Base-by-base conservation (phyloP, 306 rosid species). In the Gillenia trifoliata region DNA sequence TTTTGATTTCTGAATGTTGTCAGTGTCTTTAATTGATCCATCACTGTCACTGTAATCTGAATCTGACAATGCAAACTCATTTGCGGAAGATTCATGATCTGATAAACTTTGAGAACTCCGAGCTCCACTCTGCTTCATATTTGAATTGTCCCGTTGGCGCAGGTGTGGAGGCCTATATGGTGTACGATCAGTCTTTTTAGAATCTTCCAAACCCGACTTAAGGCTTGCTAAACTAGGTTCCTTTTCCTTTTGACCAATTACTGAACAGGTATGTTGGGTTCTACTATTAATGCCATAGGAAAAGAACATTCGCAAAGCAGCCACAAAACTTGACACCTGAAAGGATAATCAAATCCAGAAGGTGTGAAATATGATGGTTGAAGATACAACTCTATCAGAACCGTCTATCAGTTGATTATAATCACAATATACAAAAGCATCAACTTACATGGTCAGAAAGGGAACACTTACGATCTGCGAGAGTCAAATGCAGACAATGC, bases 81-180 rank as follows among this genome's bases (percentile, higher is more conserved):
- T 73, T 11, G 62, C 50, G 74, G 85, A 85, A 86, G 89, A 86
- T 76, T 90, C 97, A 10, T 57, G 79, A 76, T 86, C 89, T 49
- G 83, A 83, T 33, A 65, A 72, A 76, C 78, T 68, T 49, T 78
- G 87, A 78, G 79, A 77, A 82, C 73, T 61, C 63, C 52, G 73
- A 75, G 78, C 80, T 75, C 70, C 79, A 56, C 64, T 74, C 77
- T 71, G 85, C 78, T 86, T 91, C 78, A 78, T 66, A 65, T 78
- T 81, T 67, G 83, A 87, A 75, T 63, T 74, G 54, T 81, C 90
- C 77, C 76, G 87, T 80, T 80, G 86, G 73, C 95, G 99, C 83
- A 94, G 81, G 88, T 94, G 99, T 52, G 99, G 99, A 75, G 97
- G 97, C 83, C 90, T 87, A 80, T 94, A 94, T 62, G 83, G 85